Evolutionary conservation across 257 asterid genomes (phyloP).

Genomic region (Verbena officinalis): DNA sequence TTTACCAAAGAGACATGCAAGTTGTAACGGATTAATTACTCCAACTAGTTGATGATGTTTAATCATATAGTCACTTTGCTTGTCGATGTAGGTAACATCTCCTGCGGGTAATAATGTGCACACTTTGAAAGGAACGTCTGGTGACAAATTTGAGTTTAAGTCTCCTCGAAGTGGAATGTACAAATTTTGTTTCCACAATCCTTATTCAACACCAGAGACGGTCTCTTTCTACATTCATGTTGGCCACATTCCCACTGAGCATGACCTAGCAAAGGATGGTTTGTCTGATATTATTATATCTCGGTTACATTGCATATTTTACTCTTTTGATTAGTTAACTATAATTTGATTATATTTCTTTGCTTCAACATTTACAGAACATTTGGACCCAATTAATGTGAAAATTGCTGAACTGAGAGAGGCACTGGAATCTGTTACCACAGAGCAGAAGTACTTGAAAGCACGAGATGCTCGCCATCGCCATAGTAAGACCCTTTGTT

Average conservation of each 20-base stretch:
- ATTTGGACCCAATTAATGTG: slow-evolving; percentile 95
- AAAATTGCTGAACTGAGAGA: slow-evolving; percentile 96
- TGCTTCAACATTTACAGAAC: slow-evolving; percentile 41
- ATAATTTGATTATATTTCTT: neutral
- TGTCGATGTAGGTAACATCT: slow-evolving; percentile 71
- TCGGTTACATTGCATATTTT: neutral
- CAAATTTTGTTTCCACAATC: slow-evolving; percentile 94
- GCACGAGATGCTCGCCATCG: slow-evolving; percentile 98
- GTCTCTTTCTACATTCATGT: slow-evolving; percentile 94
- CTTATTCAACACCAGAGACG: slow-evolving; percentile 86
- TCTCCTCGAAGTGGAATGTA: slow-evolving; percentile 97
- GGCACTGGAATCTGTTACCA: slow-evolving; percentile 92
- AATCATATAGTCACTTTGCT: slow-evolving; percentile 23
- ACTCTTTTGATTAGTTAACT: neutral
- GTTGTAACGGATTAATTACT: no score
- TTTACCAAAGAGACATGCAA: neutral
- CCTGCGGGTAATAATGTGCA: slow-evolving; percentile 73
- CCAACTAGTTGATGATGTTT: slow-evolving; percentile 13
- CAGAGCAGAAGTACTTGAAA: slow-evolving; percentile 91
- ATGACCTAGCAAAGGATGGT: slow-evolving; percentile 98
- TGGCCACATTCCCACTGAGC: slow-evolving; percentile 93
- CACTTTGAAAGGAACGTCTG: slow-evolving; percentile 85
- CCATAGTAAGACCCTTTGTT: slow-evolving; percentile 58
- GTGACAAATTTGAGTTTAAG: slow-evolving; percentile 91
- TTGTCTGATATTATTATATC: slow-evolving; percentile 33